A percentile compares a stretch with the other conserved stretches of the same genome.
Conservation (phyloP, 495 filamentous ascomycete species). For the Daldinia concentrica region DNA sequence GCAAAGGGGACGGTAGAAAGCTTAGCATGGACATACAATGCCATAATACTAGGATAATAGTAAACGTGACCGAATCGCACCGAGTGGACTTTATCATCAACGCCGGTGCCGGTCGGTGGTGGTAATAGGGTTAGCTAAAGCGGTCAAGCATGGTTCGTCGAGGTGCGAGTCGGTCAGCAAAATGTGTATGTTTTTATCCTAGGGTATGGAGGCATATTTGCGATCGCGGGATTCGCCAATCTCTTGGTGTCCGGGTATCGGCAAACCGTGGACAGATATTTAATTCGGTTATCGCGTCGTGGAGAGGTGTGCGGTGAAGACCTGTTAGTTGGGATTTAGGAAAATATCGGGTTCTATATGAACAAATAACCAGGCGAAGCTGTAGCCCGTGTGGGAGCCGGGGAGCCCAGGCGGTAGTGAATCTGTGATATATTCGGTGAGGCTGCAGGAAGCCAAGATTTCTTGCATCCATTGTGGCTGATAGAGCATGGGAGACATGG, state of each 20-base stretch:
- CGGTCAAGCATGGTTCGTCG: constrained; percentile 26
- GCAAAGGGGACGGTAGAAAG: constrained; percentile 1
- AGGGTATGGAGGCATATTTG: constrained; percentile 3
- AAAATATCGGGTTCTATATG: constrained; percentile 25
- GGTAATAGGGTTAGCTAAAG: constrained; percentile 3
- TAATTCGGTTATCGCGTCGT: constrained; percentile 27
- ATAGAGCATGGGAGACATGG: constrained; percentile 27
- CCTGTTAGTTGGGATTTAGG: constrained; percentile 25
- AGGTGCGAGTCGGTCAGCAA: constrained; percentile 24
- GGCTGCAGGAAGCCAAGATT: constrained; percentile 46
- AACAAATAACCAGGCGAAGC: constrained; percentile 32
- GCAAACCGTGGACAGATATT: constrained; percentile 1
- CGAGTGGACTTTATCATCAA: constrained; percentile 25
- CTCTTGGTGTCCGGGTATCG: constrained; percentile 3
- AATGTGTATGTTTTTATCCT: constrained; percentile 5
- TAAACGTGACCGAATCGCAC: constrained; percentile 15
- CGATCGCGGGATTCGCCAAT: constrained; percentile 29
- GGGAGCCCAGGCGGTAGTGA: constrained; percentile 25
- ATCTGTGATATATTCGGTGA: constrained; percentile 40
- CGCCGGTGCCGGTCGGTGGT: constrained; percentile 11
- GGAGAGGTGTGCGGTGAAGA: constrained; percentile 37
- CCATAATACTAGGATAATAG: constrained; percentile 4
- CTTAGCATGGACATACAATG: neutral
- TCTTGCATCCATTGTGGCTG: constrained; percentile 37
- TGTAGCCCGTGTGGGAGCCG: constrained; percentile 35